phyloP scores from a whole-genome alignment of 768 basidiomycete species.

The Suillus variegatus region DNA sequence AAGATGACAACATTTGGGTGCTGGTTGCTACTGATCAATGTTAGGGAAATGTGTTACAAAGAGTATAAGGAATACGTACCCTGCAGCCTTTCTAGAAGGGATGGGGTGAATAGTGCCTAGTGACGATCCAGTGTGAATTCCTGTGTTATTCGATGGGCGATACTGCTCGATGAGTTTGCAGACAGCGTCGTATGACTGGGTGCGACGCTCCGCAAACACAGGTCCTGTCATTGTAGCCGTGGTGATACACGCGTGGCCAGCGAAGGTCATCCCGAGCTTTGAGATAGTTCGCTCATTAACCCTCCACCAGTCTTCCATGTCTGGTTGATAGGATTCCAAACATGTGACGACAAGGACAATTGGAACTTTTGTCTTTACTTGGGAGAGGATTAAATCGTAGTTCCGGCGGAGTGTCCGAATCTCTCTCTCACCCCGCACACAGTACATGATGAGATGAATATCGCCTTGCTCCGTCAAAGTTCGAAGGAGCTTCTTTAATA shows the following conservation, averaged over 20 bases:
- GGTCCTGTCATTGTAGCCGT: conserved; percentile 5
- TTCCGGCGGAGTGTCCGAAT: conserved; percentile 36
- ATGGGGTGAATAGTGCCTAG: conserved; percentile 7
- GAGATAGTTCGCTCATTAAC: conserved; percentile 25
- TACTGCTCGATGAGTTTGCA: conserved; percentile 40
- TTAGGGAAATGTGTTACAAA: not conserved
- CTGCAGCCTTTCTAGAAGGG: too few species aligned
- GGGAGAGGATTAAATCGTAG: conserved; percentile 36
- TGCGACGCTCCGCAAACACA: conserved; percentile 11
- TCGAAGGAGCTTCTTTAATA: not conserved
- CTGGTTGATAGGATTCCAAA: conserved; percentile 29
- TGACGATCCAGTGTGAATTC: conserved; percentile 20
- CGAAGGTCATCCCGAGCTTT: not conserved
- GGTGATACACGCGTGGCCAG: not conserved
- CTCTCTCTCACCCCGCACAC: conserved; percentile 39
- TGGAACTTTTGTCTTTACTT: conserved; percentile 37
- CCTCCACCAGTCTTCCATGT: conserved; percentile 40
- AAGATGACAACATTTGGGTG: conserved; percentile 36
- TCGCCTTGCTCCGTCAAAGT: conserved; percentile 20
- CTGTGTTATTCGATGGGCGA: conserved; percentile 19
- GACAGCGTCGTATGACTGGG: conserved; percentile 36
- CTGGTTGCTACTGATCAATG: conserved; percentile 11
- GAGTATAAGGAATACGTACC: not conserved
- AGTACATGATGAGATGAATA: conserved; percentile 41
- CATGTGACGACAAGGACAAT: conserved; percentile 41